Conservation (phyloP, 176 grass and related monocot species). For the Hyparrhenia diplandra region DNA sequence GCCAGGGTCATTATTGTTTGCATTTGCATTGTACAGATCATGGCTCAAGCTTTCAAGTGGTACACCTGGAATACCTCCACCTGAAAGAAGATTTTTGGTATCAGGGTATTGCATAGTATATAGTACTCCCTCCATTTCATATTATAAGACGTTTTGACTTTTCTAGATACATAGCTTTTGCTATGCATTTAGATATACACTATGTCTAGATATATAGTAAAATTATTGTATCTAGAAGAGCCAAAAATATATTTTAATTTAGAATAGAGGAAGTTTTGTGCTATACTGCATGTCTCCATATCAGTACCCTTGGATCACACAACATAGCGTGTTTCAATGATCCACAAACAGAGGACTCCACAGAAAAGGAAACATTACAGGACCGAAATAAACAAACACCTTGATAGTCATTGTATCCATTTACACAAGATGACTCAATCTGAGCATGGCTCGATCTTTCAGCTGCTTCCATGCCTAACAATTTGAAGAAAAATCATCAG, state of each 20-base stretch:
- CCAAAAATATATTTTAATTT: no score
- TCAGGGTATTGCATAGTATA: neutral
- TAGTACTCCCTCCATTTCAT: no score
- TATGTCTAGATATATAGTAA: no score
- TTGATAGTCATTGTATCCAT: neutral
- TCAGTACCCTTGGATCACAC: neutral
- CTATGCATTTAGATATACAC: no score
- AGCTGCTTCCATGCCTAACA: neutral
- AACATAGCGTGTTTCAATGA: neutral
- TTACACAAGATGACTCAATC: neutral
- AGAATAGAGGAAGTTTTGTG: no score
- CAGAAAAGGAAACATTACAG: neutral
- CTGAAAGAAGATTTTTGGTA: neutral
- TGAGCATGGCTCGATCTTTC: neutral
- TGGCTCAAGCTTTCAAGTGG: neutral
- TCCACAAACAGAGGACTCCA: neutral
- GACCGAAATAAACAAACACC: neutral
- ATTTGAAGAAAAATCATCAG: neutral
- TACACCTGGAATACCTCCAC: neutral
- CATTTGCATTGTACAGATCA: neutral
- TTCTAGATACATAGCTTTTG: no score
- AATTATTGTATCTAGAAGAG: no score
- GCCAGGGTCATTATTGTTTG: neutral
- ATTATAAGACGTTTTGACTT: no score
- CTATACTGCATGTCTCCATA: neutral